Evolutionary conservation across 2,329 filamentous ascomycete species (phyloP).

Genomic region (Ramularia endophylla): DNA sequence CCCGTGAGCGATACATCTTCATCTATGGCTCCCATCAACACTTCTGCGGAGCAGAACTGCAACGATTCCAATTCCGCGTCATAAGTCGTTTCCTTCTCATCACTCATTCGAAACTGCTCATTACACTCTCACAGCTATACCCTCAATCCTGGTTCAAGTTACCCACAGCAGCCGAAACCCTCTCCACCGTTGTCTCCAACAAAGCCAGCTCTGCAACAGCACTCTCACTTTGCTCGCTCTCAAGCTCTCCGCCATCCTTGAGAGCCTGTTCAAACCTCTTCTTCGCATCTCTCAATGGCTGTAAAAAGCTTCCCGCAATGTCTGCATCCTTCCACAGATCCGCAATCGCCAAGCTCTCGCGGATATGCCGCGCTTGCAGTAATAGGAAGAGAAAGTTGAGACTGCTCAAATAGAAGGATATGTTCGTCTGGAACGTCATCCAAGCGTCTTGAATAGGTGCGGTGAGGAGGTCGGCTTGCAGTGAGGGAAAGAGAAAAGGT

Average conservation of each 20-base stretch:
- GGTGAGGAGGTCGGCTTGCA: constrained; percentile 38
- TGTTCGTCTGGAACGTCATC: constrained; percentile 46
- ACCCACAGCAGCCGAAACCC: constrained; percentile 26
- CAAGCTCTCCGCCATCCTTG: constrained; percentile 31
- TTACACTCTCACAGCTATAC: background rate
- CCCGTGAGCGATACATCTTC: no score
- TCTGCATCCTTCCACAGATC: constrained; percentile 37
- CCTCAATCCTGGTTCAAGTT: constrained; percentile 21
- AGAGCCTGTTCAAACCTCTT: constrained; percentile 34
- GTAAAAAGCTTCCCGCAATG: constrained; percentile 38
- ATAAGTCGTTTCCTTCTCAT: no score
- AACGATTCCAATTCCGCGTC: no score
- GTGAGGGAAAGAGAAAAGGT: constrained; percentile 47
- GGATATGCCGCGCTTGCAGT: constrained; percentile 44
- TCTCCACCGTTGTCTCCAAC: constrained; percentile 28
- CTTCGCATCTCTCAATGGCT: constrained; percentile 36
- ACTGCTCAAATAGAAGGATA: constrained; percentile 50
- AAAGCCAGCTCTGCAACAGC: constrained; percentile 31
- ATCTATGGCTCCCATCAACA: no score
- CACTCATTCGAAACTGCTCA: no score
- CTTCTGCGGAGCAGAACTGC: no score
- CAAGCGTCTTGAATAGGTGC: constrained; percentile 35
- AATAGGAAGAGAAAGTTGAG: constrained; percentile 56
- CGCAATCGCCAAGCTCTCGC: constrained; percentile 41
- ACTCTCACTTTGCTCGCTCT: constrained; percentile 31